Percentiles rank a stretch among this genome's conserved stretches.
Conservation (phyloP, 257 asterid genomes). For the Fraxinus excelsior region DNA sequence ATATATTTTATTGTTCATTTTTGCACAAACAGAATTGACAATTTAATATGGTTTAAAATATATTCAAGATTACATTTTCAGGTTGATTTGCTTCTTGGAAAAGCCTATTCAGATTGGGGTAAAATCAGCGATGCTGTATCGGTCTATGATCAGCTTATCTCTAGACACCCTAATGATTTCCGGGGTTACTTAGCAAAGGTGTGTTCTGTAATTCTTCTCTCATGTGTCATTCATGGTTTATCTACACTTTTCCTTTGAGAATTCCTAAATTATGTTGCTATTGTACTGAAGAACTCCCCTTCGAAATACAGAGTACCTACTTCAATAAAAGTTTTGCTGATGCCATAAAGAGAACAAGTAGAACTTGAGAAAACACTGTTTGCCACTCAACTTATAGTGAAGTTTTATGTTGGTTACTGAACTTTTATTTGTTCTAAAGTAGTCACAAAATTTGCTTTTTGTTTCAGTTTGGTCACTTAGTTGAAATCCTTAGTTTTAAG, state of each 20-base stretch:
- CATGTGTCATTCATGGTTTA: constrained; percentile 11
- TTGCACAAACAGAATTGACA: neutral
- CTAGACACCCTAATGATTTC: constrained; percentile 82
- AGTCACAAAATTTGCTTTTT: neutral
- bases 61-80: constrained; percentile 32
- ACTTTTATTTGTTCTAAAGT: neutral
- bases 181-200: constrained; percentile 99
- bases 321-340: neutral
- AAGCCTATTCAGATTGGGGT: constrained; percentile 96
- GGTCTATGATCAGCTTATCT: constrained; percentile 82
- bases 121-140: constrained; percentile 86
- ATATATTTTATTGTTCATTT: neutral
- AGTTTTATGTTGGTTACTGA: neutral
- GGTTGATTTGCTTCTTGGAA: constrained; percentile 92
- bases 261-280: neutral
- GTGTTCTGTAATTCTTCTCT: constrained; percentile 10
- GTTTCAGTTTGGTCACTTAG: neutral
- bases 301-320: neutral
- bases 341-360: neutral
- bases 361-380: neutral
- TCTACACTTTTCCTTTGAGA: neutral
- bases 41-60: neutral
- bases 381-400: neutral
- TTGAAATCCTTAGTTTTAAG: neutral
- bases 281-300: neutral